phyloP scores from a whole-genome alignment of 176 grass and related monocot genomes.

The Eleusine indica region DNA sequence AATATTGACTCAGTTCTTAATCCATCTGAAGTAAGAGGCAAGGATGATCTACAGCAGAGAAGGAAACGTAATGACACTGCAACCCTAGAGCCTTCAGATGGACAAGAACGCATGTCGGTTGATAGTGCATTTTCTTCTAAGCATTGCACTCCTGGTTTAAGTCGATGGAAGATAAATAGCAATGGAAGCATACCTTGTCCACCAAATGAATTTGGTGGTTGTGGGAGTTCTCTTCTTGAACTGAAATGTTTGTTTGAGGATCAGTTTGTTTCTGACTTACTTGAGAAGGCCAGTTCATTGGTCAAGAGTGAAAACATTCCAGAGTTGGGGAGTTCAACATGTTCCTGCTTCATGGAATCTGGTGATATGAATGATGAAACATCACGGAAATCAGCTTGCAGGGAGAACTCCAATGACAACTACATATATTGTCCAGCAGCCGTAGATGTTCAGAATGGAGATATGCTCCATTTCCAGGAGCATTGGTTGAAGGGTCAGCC shows the following conservation, averaged over 20 bases:
- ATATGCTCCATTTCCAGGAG: constrained; percentile 77
- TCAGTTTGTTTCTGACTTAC: constrained; percentile 36
- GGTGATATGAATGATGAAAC: not conserved
- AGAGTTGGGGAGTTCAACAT: constrained; percentile 30
- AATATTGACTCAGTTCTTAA: not conserved
- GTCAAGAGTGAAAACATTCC: not conserved
- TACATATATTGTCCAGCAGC: constrained; percentile 70
- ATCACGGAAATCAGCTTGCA: constrained; percentile 47
- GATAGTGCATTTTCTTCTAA: no score
- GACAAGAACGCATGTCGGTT: not conserved
- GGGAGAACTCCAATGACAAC: constrained; percentile 68
- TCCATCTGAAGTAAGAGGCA: no score
- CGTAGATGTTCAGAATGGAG: constrained; percentile 50
- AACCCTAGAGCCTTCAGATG: not conserved
- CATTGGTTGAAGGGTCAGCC: constrained; percentile 87
- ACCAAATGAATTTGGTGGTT: constrained; percentile 61
- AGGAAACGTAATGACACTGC: not conserved
- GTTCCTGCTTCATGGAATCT: constrained; percentile 46
- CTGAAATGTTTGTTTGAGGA: constrained; percentile 62
- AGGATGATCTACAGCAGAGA: not conserved
- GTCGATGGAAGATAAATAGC: constrained; percentile 44
- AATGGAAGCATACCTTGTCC: constrained; percentile 84
- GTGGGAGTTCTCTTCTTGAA: constrained; percentile 58
- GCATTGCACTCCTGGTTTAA: not conserved
- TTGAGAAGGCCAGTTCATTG: constrained; percentile 41